Evolutionary conservation across 768 basidiomycete species (phyloP).

Genomic region (Amanita jacksonii): DNA sequence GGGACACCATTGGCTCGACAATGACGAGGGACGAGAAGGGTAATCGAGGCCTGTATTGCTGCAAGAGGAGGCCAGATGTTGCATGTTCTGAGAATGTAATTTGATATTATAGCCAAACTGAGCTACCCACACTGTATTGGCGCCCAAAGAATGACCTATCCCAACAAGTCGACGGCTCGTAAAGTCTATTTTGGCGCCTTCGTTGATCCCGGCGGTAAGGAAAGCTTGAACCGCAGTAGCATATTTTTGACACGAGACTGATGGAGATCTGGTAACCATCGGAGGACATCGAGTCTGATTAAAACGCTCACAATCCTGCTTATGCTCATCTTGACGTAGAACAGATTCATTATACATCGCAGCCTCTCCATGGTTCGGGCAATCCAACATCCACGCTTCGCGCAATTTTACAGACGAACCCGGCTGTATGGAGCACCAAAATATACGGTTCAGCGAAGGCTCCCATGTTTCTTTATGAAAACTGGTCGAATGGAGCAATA

Average conservation of each 20-base stretch:
- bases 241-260: slow-evolving; percentile 60
- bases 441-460: slow-evolving; percentile 42
- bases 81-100: neutral
- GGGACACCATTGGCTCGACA: slow-evolving; percentile 56
- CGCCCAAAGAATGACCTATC: slow-evolving; percentile 62
- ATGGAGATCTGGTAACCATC: slow-evolving; percentile 5
- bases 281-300: slow-evolving; percentile 2
- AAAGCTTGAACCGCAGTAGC: slow-evolving; percentile 51
- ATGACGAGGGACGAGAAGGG: slow-evolving; percentile 45
- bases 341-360: slow-evolving; percentile 41
- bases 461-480: slow-evolving; percentile 74
- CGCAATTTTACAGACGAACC: slow-evolving; percentile 26
- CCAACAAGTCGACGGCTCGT: slow-evolving; percentile 42
- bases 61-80: slow-evolving; percentile 45
- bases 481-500: slow-evolving; percentile 61
- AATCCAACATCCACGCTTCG: slow-evolving; percentile 63
- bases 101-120: no score
- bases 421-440: slow-evolving; percentile 15
- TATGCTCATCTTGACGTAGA: slow-evolving; percentile 33
- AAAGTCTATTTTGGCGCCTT: slow-evolving; percentile 38
- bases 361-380: slow-evolving; percentile 65
- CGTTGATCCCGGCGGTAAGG: slow-evolving; percentile 30
- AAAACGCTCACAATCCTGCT: slow-evolving; percentile 33
- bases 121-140: slow-evolving; percentile 43
- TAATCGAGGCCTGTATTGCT: slow-evolving; percentile 33